Base-by-base conservation (phyloP, 2,329 filamentous ascomycete species). In the Aspergillus sp. region DNA sequence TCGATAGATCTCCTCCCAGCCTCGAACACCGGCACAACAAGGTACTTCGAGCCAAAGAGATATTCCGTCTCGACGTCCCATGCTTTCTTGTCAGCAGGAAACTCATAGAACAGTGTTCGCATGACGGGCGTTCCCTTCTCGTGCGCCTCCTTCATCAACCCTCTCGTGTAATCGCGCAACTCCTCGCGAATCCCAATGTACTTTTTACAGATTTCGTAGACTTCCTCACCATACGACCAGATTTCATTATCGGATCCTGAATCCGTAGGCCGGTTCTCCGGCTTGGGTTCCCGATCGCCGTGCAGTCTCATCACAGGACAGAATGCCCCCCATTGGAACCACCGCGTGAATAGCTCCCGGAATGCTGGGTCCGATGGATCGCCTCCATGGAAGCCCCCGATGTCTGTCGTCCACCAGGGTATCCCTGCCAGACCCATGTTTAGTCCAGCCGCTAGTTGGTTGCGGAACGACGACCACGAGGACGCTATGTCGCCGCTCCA, bases 321-420 rank as follows among this genome's bases (percentile, higher is more conserved):
- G 67, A 87, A 89, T 0, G 86, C 76, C 0, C 84, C 87, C 86
- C 86, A 90, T 66, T 89, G 87, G 71, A 90, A 90, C 88, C 87
- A 90, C 2, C 88, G 77, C 1, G 86, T 82, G 60, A 89, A 85
- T 0, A 90, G 74, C 68, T 90, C 87, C 7, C 85, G 78, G 72
- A 89, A 90, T 0, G 67, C 76, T 1, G 77, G 73, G 50, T 87
- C 81, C 1, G 77, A 71, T 0, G 86, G 84, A 61, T 87, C 80
- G 0, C 87, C 87, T 5, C 87, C 87, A 66, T 89, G 87, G 68
- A 90, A 90, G 0, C 88, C 88, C 1, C 88, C 87, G 55, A 90
- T 89, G 65, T 90, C 87, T 0, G 87, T 90, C 0, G 87, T 90
- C 85, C 86, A 90, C 86, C 86, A 89, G 0, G 86, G 82, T 8